Evolutionary conservation across 73 alveolate species (phyloP).

Genomic region (Symbiodinium pilosum): DNA sequence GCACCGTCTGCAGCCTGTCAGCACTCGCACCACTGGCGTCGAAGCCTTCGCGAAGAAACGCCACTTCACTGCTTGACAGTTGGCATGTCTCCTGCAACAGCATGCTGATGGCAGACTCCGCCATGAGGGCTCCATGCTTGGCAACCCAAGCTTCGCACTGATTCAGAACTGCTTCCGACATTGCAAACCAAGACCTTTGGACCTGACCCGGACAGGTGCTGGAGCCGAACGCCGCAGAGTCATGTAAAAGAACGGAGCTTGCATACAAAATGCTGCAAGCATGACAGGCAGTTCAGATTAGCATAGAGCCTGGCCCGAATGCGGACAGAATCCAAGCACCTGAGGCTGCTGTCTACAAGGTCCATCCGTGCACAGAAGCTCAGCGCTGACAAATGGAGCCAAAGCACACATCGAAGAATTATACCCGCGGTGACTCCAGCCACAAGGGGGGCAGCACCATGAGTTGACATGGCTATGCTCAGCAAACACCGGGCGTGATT

Average conservation of each 20-base stretch:
- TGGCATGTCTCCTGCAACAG: background rate
- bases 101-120: background rate
- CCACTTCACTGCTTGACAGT: background rate
- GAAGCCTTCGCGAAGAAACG: background rate
- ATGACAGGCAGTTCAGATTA: too few species aligned
- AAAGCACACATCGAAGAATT: background rate
- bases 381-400: background rate
- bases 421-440: background rate
- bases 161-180: background rate
- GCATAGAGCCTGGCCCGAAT: slow-evolving; percentile 91
- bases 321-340: slow-evolving; percentile 33
- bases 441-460: background rate
- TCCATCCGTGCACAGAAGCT: too few species aligned
- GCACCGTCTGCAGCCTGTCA: background rate
- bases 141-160: background rate
- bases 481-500: too few species aligned
- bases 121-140: background rate
- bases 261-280: too few species aligned
- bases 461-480: background rate
- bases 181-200: too few species aligned
- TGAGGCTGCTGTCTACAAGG: background rate
- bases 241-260: too few species aligned
- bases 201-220: too few species aligned
- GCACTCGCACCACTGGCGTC: background rate
- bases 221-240: too few species aligned